Evolutionary conservation across 441 rosid genomes (phyloP), one percentile per base, ranked within the genome.

Genomic region (Populus hybrid): DNA sequence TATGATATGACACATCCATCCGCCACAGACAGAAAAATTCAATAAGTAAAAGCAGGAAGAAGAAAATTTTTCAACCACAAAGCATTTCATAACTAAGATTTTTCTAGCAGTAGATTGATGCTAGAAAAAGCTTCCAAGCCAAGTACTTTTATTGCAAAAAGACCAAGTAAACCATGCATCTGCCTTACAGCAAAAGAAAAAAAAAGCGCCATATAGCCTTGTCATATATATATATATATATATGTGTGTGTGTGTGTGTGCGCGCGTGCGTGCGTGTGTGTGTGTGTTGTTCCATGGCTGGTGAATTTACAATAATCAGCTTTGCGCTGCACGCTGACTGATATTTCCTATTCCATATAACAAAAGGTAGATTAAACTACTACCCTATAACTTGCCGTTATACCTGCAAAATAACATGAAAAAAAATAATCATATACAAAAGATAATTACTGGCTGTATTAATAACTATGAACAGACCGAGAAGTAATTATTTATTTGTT

Each of bases 241-340:
- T 32, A 0, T 30, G 5, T 30, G 4, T 30, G 5, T 4, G 6
- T 5, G 34, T 32, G 34, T 0, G 34, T 32, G 30, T 3, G 30
- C 3, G 59, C 0, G 30, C 0, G 32, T 4, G 32, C 0, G 34
- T 4, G 34, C 0, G 34, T 4, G 34, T 0, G 34, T 63, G 10
- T 70, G 38, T 36, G 36, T 46, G 57, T 14, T 46, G 20, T 46
- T 14, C 42, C 74, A 76, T 63, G 65, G 84, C 86, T 74, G 79
- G 78, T 69, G 81, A 69, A 82, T 70, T 82, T 66, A 77, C 77
- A 86, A 72, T 66, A 34, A 61, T 79, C 82, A 80, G 80, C 84
- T 1, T 34, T 67, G 57, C 26, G 70, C 85, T 57, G 21, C 68
- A 18, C 59, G 69, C 81, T 11, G 73, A 71, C 63, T 67, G 61